Percentiles rank a stretch among this genome's conserved stretches.
Conservation (phyloP, 169 alveolate species). For the Plasmodium vivax region DNA sequence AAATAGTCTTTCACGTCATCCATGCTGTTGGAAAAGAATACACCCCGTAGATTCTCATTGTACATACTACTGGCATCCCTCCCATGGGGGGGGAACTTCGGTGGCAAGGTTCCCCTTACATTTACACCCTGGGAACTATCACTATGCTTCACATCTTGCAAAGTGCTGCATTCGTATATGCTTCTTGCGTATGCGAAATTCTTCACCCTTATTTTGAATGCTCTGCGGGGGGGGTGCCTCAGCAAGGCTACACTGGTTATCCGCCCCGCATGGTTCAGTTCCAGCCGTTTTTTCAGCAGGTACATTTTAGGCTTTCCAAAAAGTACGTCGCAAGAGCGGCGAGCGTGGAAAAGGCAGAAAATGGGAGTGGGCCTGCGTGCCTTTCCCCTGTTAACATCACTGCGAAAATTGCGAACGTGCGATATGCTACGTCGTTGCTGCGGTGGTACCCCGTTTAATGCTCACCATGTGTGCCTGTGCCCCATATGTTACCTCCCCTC, state of each 20-base stretch:
- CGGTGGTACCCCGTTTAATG: background rate
- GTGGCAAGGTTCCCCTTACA: background rate
- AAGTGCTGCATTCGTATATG: conserved; percentile 34
- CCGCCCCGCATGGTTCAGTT: background rate
- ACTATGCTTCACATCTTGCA: background rate
- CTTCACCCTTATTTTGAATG: background rate
- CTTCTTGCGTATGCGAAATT: conserved; percentile 33
- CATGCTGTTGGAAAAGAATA: conserved; percentile 11
- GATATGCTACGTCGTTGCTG: background rate
- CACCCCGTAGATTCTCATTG: background rate
- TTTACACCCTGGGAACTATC: background rate
- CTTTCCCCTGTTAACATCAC: background rate
- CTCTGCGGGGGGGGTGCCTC: background rate
- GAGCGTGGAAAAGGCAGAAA: background rate
- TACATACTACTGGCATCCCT: background rate
- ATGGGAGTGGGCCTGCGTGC: background rate
- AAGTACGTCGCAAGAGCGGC: background rate
- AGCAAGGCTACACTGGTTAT: background rate
- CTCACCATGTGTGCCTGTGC: background rate
- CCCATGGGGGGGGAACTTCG: background rate
- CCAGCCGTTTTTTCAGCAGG: background rate
- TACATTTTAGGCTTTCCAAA: background rate
- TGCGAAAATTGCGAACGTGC: background rate
- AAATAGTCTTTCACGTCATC: conserved; percentile 26
- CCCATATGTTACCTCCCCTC: background rate